phyloP scores from a whole-genome alignment of 148 eudicot species.

The Rhododendron kiyosumense region DNA sequence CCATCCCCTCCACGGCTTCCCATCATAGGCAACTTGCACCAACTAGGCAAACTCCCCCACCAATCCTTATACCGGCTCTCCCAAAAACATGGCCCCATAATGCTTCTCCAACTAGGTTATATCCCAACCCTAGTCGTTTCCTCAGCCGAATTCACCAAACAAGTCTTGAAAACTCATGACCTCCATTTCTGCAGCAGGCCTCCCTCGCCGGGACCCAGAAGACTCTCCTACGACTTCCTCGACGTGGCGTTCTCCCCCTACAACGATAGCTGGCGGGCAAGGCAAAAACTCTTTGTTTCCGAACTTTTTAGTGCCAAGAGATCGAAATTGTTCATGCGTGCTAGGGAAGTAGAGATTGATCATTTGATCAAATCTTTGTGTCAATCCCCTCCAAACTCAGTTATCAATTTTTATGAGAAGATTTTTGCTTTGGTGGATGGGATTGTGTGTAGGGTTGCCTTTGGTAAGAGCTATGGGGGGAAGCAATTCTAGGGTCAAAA shows the following conservation, averaged over 20 bases:
- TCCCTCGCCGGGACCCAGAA: neutral
- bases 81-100: conserved; percentile 3
- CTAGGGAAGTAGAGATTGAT: neutral
- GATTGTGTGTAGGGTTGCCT: neutral
- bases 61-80: conserved; percentile 4
- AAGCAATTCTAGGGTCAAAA: neutral
- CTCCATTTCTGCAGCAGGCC: conserved; percentile 1
- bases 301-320: conserved; percentile 4
- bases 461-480: conserved; percentile 1
- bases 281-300: neutral
- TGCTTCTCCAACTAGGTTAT: conserved; percentile 4
- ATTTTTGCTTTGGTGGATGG: neutral
- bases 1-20: conserved; percentile 14
- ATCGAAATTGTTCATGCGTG: neutral
- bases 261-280: neutral
- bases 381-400: neutral
- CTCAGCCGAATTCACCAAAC: conserved; percentile 3
- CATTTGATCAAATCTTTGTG: neutral
- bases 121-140: conserved; percentile 5
- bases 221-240: conserved; percentile 1
- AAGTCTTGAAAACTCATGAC: neutral
- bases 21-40: conserved; percentile 15
- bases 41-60: conserved; percentile 6
- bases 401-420: neutral
- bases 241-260: conserved; percentile 5